phyloP scores from a whole-genome alignment of 352 stramenopile genomes.

The Phytopythium montanum region DNA sequence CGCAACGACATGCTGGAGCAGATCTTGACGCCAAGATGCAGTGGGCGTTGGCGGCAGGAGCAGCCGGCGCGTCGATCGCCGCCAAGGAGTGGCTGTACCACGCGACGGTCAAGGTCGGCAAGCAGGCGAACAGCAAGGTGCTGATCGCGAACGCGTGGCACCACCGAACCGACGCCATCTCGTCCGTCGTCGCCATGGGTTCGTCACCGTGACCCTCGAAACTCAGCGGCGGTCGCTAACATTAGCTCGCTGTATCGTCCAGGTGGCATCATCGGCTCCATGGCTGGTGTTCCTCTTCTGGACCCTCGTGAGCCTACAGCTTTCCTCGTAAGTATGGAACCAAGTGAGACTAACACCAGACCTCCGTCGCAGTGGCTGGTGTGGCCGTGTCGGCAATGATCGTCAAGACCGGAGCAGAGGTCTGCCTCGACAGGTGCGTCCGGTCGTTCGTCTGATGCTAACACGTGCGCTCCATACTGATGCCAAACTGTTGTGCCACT shows the following conservation, averaged over 20 bases:
- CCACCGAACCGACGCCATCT: slow-evolving; percentile 88
- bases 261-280: slow-evolving; percentile 70
- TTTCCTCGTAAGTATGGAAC: not conserved
- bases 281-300: slow-evolving; percentile 61
- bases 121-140: slow-evolving; percentile 92
- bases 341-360: not conserved
- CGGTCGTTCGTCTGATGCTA: not conserved
- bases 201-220: not conserved
- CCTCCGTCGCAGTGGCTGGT: slow-evolving; percentile 44
- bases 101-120: slow-evolving; percentile 90
- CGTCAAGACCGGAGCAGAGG: slow-evolving; percentile 80
- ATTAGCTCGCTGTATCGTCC: not conserved
- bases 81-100: slow-evolving; percentile 95
- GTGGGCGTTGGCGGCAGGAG: slow-evolving; percentile 72
- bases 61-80: slow-evolving; percentile 88
- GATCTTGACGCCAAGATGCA: slow-evolving; percentile 52
- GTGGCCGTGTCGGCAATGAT: slow-evolving; percentile 89
- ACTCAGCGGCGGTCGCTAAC: not conserved
- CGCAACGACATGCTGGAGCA: not conserved
- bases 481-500: not conserved
- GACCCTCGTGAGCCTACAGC: slow-evolving; percentile 31
- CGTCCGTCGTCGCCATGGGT: slow-evolving; percentile 84
- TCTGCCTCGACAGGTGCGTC: slow-evolving; percentile 71
- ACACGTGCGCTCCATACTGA: not conserved
- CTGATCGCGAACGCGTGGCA: slow-evolving; percentile 98